A percentile compares a stretch with the other conserved stretches of the same genome.
Conservation (phyloP, 257 asterid genomes). For the Cynanchum wilfordii region DNA sequence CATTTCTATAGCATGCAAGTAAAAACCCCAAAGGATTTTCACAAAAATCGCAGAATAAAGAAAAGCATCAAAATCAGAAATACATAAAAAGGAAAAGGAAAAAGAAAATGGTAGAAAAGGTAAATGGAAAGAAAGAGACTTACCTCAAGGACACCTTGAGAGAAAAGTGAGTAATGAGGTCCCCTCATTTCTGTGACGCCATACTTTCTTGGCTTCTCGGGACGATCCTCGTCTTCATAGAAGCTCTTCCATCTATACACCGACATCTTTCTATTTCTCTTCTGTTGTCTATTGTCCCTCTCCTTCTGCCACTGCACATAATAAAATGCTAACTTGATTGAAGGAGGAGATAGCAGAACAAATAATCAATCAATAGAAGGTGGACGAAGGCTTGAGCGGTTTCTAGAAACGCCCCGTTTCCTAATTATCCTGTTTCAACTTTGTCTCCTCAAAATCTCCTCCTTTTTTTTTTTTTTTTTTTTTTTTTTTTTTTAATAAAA, state of each 20-base stretch:
- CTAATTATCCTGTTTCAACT: no score
- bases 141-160: slow-evolving; percentile 67
- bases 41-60: background rate
- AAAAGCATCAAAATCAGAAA: background rate
- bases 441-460: no score
- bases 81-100: background rate
- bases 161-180: slow-evolving; percentile 69
- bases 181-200: slow-evolving; percentile 89
- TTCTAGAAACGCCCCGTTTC: slow-evolving; percentile 38
- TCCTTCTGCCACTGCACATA: background rate
- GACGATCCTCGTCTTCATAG: slow-evolving; percentile 89
- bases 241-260: slow-evolving; percentile 72
- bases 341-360: no score
- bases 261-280: slow-evolving; percentile 43
- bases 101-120: no score
- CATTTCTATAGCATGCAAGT: background rate
- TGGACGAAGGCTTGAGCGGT: slow-evolving; percentile 38
- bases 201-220: slow-evolving; percentile 75
- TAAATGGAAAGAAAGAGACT: background rate
- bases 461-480: no score
- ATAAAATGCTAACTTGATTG: background rate
- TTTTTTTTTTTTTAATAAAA: no score
- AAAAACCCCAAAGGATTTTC: background rate
- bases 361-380: no score
- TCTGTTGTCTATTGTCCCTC: slow-evolving; percentile 2